These are phyloP conservation scores for Acacia melanoxylon DNA, from an alignment of 306 rosid species.

Conservation along the genomic window DNA sequence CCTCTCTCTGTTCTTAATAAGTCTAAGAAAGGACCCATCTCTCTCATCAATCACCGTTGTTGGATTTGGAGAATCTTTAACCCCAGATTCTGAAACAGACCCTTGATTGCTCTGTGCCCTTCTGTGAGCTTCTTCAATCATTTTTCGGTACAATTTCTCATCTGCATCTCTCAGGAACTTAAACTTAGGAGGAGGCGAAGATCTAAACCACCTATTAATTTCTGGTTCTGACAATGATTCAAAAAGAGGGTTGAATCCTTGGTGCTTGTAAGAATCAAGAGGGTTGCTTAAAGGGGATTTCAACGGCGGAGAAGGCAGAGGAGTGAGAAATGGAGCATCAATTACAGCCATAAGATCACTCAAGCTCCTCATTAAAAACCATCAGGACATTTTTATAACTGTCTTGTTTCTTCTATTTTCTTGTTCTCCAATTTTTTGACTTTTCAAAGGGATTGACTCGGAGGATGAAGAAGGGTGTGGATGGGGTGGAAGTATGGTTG, in stretches of 20 bases:
- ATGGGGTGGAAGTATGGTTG: no score
- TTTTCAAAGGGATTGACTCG: no score
- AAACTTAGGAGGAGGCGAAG: slow-evolving; percentile 83
- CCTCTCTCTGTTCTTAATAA: slow-evolving; percentile 47
- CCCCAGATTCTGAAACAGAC: slow-evolving; percentile 20
- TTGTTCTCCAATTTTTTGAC: no score
- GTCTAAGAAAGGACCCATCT: slow-evolving; percentile 40
- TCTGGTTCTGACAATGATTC: slow-evolving; percentile 60
- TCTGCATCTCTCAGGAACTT: slow-evolving; percentile 80
- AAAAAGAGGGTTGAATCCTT: slow-evolving; percentile 80
- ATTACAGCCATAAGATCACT: slow-evolving; percentile 52
- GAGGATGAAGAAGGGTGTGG: no score
- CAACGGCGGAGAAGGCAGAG: slow-evolving; percentile 54
- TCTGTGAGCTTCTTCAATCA: slow-evolving; percentile 61
- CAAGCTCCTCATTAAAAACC: no score
- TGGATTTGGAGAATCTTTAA: slow-evolving; percentile 28
- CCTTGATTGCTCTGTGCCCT: slow-evolving; percentile 28
- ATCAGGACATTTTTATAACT: no score
- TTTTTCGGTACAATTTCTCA: slow-evolving; percentile 64
- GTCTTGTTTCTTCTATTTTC: no score
- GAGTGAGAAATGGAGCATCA: slow-evolving; percentile 53
- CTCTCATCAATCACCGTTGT: slow-evolving; percentile 27
- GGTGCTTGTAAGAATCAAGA: slow-evolving; percentile 51
- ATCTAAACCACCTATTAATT: slow-evolving; percentile 43
- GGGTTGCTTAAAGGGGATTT: slow-evolving; percentile 41